A percentile compares a stretch with the other conserved stretches of the same genome.
Evolutionary conservation across 352 stramenopile species (phyloP).

Genomic region (Phytophthora pseudosyringae): DNA sequence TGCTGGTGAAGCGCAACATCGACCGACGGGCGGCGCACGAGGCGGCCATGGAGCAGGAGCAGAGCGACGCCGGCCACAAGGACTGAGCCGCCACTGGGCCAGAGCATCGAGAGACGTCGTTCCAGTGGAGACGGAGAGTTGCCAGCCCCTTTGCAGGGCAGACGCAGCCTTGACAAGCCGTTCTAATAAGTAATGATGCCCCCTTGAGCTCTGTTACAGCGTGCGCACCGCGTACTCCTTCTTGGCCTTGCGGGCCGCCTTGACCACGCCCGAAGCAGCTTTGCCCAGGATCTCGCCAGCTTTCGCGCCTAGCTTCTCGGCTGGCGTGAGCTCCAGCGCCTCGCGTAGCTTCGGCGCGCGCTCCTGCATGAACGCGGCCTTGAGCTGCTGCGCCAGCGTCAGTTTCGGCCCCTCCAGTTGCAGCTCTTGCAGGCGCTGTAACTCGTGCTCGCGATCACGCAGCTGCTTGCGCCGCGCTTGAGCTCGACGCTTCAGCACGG

Average conservation of each 20-base stretch:
- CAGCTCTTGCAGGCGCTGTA: conserved; percentile 48
- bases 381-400: conserved; percentile 54
- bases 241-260: conserved; percentile 51
- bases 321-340: conserved; percentile 59
- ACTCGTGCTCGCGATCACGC: conserved; percentile 56
- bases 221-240: conserved; percentile 74
- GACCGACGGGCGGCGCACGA: conserved; percentile 52
- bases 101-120: conserved; percentile 1
- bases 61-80: conserved; percentile 22
- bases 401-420: conserved; percentile 53
- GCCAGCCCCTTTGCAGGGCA: neutral
- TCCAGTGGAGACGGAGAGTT: conserved; percentile 5
- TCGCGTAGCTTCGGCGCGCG: conserved; percentile 59
- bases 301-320: conserved; percentile 50
- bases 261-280: conserved; percentile 44
- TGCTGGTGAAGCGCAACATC: conserved; percentile 84
- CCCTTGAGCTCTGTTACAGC: conserved; percentile 39
- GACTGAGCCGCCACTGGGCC: conserved; percentile 31
- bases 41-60: conserved; percentile 24
- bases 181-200: conserved; percentile 38
- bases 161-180: conserved; percentile 5
- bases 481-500: conserved; percentile 46
- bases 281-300: conserved; percentile 52
- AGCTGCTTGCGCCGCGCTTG: conserved; percentile 54
- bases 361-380: conserved; percentile 52